These are phyloP conservation scores for Ascochyta rabiei DNA, from an alignment of 2,329 filamentous ascomycete genomes.

Conservation along the genomic window DNA sequence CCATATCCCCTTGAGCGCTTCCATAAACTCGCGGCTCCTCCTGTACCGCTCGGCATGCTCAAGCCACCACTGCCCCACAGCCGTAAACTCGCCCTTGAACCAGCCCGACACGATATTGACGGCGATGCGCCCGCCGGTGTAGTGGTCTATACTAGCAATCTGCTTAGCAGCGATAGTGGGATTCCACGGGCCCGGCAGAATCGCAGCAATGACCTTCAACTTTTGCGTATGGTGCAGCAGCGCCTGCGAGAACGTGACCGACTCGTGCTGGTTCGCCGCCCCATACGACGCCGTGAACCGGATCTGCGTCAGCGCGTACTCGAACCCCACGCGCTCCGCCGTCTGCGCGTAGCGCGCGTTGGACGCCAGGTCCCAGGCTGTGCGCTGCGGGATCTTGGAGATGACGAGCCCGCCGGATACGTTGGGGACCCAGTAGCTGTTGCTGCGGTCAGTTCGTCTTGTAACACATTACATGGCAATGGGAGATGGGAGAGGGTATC, in stretches of 20 bases:
- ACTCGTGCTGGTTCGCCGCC: constrained; percentile 58
- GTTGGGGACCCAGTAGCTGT: constrained; percentile 61
- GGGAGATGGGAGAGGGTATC: neutral
- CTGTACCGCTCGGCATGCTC: constrained; percentile 61
- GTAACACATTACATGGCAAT: neutral
- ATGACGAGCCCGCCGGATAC: constrained; percentile 61
- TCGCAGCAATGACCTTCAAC: constrained; percentile 59
- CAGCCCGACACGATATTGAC: constrained; percentile 62
- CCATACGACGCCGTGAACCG: constrained; percentile 60
- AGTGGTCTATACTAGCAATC: constrained; percentile 60
- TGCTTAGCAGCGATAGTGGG: constrained; percentile 60
- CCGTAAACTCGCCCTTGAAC: constrained; percentile 61
- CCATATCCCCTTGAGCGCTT: constrained; percentile 59
- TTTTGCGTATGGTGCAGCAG: constrained; percentile 55
- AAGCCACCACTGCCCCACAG: constrained; percentile 62
- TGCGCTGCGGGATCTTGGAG: constrained; percentile 58
- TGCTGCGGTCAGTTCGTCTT: neutral
- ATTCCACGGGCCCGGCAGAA: constrained; percentile 50
- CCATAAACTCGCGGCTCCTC: constrained; percentile 58
- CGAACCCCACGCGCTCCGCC: constrained; percentile 57
- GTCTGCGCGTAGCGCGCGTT: constrained; percentile 58
- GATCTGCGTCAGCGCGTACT: constrained; percentile 60
- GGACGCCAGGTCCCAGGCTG: constrained; percentile 56
- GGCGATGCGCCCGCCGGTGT: constrained; percentile 57
- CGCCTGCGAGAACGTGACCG: constrained; percentile 59